Evolutionary conservation across 2,329 filamentous ascomycete species (phyloP).

Genomic region (Fusarium tupiense): DNA sequence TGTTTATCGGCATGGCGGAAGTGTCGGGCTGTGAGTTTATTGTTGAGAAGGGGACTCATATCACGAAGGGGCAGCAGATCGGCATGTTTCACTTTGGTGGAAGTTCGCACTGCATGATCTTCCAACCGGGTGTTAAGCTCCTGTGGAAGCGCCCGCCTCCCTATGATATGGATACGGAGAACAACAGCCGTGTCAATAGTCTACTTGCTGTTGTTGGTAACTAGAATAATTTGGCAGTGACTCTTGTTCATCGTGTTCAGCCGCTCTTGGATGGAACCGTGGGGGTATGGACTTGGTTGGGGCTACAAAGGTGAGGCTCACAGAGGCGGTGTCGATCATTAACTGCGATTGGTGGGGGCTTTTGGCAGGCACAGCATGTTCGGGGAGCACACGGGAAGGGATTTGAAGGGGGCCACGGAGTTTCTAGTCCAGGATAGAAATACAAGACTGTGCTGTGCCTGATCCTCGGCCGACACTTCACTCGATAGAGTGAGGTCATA

Average conservation of each 20-base stretch:
- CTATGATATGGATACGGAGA: background rate
- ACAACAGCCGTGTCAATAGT: background rate
- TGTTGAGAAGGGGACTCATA: background rate
- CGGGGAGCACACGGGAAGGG: rapidly evolving
- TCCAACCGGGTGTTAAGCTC: background rate
- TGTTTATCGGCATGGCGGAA: conserved; percentile 2
- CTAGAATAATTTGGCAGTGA: rapidly evolving
- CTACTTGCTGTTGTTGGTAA: background rate
- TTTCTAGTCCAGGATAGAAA: background rate
- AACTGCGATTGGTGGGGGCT: rapidly evolving
- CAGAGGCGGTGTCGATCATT: rapidly evolving
- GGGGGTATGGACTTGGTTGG: rapidly evolving
- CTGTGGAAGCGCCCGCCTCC: background rate
- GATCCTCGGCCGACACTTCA: rapidly evolving
- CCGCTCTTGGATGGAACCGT: too few relatives aligned
- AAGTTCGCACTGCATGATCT: background rate
- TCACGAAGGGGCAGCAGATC: background rate
- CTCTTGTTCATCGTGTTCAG: too few relatives aligned
- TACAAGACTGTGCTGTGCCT: background rate
- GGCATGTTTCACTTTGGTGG: conserved; percentile 21
- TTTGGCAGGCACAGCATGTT: rapidly evolving
- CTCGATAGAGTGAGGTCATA: too few relatives aligned
- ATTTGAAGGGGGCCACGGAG: rapidly evolving
- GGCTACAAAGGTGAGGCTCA: rapidly evolving
- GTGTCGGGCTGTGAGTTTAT: background rate